phyloP scores from a whole-genome alignment of 2,329 filamentous ascomycete species.

The Chrysoporthe cubensis region DNA sequence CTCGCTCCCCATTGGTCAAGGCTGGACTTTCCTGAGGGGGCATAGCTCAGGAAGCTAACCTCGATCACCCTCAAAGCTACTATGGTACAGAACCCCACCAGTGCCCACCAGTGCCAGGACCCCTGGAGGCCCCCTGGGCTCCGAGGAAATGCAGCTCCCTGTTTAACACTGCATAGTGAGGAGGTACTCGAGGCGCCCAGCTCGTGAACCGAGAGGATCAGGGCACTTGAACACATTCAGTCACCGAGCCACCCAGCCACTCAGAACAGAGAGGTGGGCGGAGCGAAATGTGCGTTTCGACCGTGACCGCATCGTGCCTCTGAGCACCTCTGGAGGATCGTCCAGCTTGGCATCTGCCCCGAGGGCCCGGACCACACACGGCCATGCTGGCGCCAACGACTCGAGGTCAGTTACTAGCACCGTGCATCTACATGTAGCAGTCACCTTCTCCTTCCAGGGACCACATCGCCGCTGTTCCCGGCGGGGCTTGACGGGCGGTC shows the following conservation, averaged over 20 bases:
- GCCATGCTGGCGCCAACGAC: neutral
- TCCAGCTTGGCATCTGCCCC: neutral
- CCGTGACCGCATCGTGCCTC: neutral
- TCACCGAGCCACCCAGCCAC: neutral
- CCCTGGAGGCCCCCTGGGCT: neutral
- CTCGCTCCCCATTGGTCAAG: neutral
- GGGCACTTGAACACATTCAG: neutral
- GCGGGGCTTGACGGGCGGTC: neutral
- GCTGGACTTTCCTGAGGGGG: constrained; percentile 10
- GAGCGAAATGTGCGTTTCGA: neutral
- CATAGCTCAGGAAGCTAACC: neutral
- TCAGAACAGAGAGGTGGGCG: neutral
- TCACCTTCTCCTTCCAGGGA: neutral
- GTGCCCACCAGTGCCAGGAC: neutral
- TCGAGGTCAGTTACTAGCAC: neutral
- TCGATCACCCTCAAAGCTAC: neutral
- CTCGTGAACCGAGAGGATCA: neutral
- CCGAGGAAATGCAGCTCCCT: constrained; percentile 13
- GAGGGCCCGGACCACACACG: neutral
- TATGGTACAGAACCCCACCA: neutral
- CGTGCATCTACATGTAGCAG: neutral
- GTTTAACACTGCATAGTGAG: neutral
- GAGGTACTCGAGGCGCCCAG: neutral
- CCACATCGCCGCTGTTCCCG: neutral
- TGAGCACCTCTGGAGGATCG: neutral